phyloP scores from a whole-genome alignment of 495 filamentous ascomycete species.

The Podospora sp. region DNA sequence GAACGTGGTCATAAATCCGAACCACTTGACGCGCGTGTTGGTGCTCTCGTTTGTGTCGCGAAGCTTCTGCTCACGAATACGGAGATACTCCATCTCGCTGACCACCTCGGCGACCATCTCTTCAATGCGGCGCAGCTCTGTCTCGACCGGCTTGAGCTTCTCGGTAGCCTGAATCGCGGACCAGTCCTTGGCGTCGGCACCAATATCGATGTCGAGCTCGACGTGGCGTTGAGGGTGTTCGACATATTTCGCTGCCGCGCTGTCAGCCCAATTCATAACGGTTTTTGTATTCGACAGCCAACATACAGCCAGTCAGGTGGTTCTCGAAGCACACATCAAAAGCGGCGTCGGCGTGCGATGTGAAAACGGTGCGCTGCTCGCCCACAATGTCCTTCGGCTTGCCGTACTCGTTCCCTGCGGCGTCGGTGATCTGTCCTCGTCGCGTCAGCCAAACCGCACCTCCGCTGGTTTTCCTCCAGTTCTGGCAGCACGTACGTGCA shows the following conservation, averaged over 20 bases:
- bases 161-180: constrained; percentile 92
- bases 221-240: constrained; percentile 72
- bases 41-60: constrained; percentile 99
- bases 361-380: constrained; percentile 92
- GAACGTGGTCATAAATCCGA: constrained; percentile 91
- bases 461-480: background rate
- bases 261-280: constrained; percentile 19
- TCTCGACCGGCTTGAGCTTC: constrained; percentile 97
- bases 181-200: constrained; percentile 98
- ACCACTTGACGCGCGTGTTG: constrained; percentile 98
- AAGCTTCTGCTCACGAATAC: constrained; percentile 87
- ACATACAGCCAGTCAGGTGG: constrained; percentile 68
- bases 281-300: constrained; percentile 1
- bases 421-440: constrained; percentile 77
- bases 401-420: constrained; percentile 93
- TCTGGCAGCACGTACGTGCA: constrained; percentile 71
- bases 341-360: constrained; percentile 87
- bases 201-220: constrained; percentile 98
- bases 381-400: constrained; percentile 87
- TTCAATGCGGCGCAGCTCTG: constrained; percentile 90
- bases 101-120: constrained; percentile 83
- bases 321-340: constrained; percentile 99
- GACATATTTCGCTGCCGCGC: constrained; percentile 39
- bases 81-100: constrained; percentile 88
- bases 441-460: background rate